Evolutionary conservation across 805 yeast species (phyloP).

Genomic region (Teunomyces stri): DNA sequence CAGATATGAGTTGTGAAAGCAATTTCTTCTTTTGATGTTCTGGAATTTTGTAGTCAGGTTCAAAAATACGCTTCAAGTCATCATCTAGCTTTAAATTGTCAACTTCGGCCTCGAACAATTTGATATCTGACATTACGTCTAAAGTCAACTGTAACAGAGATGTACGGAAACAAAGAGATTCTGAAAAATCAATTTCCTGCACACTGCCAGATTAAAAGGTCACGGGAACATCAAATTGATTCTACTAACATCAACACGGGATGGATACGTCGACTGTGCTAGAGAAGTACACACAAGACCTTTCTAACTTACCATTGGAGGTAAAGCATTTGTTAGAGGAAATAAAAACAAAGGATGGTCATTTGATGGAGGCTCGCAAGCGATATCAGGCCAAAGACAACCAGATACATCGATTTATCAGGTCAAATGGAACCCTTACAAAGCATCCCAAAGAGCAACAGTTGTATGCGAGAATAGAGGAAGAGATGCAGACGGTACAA

Average conservation of each 20-base stretch:
- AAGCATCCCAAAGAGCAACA: conserved; percentile 80
- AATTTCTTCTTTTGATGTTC: neutral
- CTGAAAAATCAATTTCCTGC: neutral
- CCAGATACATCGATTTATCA: conserved; percentile 79
- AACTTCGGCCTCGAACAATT: neutral
- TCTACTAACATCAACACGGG: neutral
- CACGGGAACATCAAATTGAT: neutral
- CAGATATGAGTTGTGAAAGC: conserved; percentile 1
- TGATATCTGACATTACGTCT: neutral
- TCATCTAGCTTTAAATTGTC: neutral
- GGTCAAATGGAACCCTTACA: conserved; percentile 75
- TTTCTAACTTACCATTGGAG: conserved; percentile 86
- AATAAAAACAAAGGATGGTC: conserved; percentile 64
- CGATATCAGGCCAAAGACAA: conserved; percentile 69
- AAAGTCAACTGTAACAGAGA: neutral
- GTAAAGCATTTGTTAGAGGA: conserved; percentile 78
- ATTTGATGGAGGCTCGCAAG: conserved; percentile 62
- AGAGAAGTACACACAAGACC: conserved; percentile 51
- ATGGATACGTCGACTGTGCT: conserved; percentile 88
- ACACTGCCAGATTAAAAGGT: neutral
- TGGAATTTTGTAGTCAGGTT: neutral
- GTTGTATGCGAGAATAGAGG: conserved; percentile 61
- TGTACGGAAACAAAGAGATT: neutral
- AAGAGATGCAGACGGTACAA: conserved; percentile 60
- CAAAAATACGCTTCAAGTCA: neutral